Base-by-base conservation (phyloP, 2,329 filamentous ascomycete species). In the Blastomyces gilchristii region DNA sequence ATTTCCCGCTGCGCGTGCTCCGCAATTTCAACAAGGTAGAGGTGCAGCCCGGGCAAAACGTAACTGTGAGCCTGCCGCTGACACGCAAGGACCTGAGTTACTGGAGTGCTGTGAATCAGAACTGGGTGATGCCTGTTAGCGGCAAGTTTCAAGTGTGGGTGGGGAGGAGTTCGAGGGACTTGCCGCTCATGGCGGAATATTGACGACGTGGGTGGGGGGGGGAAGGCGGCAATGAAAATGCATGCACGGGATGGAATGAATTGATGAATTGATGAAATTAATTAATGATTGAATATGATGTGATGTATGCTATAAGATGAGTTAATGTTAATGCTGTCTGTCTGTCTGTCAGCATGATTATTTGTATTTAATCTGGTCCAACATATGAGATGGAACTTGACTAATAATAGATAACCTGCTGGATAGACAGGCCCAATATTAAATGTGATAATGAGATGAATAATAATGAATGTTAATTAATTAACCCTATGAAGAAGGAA, bases 11-110 rank as follows among this genome's bases (percentile, higher is more conserved):
- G 1, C 71, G 67, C 70, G 77, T 80, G 67, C 76, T 83, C 7
- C 75, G 81, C 66, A 81, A 74, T 58, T 85, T 85, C 63, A 77
- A 81, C 2, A 85, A 84, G 71, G 67, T 81, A 0, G 67, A 67
- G 2, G 70, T 85, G 0, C 67, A 68, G 3, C 67, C 76, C 0
- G 79, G 80, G 0, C 72, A 79, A 69, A 77, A 71, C 37, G 69
- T 69, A 50, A 74, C 66, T 0, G 76, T 81, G 8, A 67, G 65
- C 3, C 84, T 85, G 65, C 71, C 75, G 31, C 72, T 85, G 41
- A 76, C 67, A 28, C 67, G 74, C 5, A 67, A 72, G 41, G 75
- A 76, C 66, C 53, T 76, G 16, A 75, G 72, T 37, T 72, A 71
- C 47, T 76, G 74, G 74, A 73, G 76, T 68, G 71, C 71, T 1